These are phyloP conservation scores for Arthrobotrys entomopaga DNA, from an alignment of 2,329 filamentous ascomycete genomes.

Conservation along the genomic window DNA sequence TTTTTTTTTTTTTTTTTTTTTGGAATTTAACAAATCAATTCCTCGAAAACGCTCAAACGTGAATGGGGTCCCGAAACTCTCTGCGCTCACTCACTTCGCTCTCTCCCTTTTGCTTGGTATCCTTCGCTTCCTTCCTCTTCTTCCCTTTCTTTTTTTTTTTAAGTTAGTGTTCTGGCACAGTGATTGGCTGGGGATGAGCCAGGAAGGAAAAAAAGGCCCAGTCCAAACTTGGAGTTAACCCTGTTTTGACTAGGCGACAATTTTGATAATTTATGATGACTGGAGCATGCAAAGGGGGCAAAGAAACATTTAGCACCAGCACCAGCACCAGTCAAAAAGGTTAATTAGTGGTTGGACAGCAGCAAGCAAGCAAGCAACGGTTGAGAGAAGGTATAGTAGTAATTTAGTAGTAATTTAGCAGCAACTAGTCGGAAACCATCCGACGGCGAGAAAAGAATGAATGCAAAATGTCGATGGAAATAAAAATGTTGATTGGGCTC, in stretches of 20 bases:
- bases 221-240: conserved; percentile 1
- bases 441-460: no score
- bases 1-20: no score
- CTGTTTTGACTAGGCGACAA: conserved; percentile 13
- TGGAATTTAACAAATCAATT: conserved; percentile 46
- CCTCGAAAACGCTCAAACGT: conserved; percentile 53
- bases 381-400: no score
- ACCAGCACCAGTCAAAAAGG: not conserved
- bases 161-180: not conserved
- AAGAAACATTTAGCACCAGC: not conserved
- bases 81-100: conserved; percentile 1
- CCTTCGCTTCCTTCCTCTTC: not conserved
- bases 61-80: conserved; percentile 7
- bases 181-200: conserved; percentile 5
- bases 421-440: no score
- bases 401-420: no score
- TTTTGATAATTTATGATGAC: not conserved
- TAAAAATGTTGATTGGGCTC: no score
- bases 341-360: not conserved
- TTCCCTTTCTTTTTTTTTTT: not conserved
- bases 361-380: not conserved
- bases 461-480: no score
- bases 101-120: not conserved
- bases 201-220: not conserved
- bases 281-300: conserved; percentile 5